Base-by-base conservation (phyloP, 2,329 filamentous ascomycete species). In the Clarireedia homoeocarpa region DNA sequence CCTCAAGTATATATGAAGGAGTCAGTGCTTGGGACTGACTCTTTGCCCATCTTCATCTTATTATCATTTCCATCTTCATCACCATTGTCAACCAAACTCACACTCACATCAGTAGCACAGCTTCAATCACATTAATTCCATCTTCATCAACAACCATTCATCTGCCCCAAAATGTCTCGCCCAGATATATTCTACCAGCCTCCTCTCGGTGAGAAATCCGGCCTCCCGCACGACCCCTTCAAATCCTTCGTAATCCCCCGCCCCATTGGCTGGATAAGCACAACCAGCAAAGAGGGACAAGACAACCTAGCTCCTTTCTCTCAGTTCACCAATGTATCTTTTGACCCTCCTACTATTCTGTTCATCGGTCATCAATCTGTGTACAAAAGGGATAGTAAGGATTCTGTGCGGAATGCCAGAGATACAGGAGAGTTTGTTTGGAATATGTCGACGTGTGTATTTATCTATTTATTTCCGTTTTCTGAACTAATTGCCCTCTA, bases 341-440 rank as follows among this genome's bases (percentile, higher is more conserved):
- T 60, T 14, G 53, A 60, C 48, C 56, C 58, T 2, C 56, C 56
- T 20, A 60, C 56, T 3, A 60, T 60, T 39, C 26, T 58, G 36
- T 60, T 56, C 40, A 51, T 60, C 10, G 58, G 45, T 2, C 58
- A 60, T 53, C 53, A 57, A 39, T 61, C 59, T 10, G 27, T 52
- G 1, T 61, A 61, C 2, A 47, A 53, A 39, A n/a, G 34, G 1
- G 20, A 47, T 17, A 53, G 30, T 10, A 61, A 61, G 36, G 59
- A 61, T 42, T 57, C 58, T 2, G 48, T 61, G 0, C 47, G 54
- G 4, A 61, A 61, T 42, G 58, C 55, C 6, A 48, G 48, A n/a
- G 55, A 60, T 10, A 61, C 59, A 12, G 55, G 53, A 3, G 55
- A 61, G 34, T 61, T 61, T 23, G 55, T 60, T 26, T 61, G 59